Evolutionary conservation across 192 early-diverging fungal genomes (phyloP).

Genomic region (Linnemannia schmuckeri): DNA sequence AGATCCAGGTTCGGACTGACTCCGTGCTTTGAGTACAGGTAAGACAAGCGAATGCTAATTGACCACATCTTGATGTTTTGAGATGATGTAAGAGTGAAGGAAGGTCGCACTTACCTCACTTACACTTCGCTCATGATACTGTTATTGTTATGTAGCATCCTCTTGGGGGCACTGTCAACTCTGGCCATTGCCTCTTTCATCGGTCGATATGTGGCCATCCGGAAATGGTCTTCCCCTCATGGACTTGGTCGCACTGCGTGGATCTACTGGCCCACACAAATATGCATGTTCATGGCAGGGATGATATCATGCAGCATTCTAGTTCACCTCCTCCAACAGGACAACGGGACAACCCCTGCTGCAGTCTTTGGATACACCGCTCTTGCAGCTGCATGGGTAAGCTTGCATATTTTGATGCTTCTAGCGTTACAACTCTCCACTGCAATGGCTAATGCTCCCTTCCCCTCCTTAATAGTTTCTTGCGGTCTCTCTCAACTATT

Average conservation of each 20-base stretch:
- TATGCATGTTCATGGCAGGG: not conserved
- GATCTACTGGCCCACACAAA: constrained; percentile 39
- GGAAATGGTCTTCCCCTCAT: constrained; percentile 12
- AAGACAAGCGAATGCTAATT: not conserved
- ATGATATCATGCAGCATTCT: not conserved
- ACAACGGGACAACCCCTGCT: not conserved
- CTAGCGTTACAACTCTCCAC: too few species aligned
- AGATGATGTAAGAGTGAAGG: not conserved
- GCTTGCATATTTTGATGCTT: not conserved
- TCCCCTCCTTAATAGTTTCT: not conserved
- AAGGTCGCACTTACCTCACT: not conserved
- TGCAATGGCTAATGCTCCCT: too few species aligned
- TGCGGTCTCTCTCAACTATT: constrained; percentile 9
- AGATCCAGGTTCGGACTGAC: constrained; percentile 21
- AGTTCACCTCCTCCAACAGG: not conserved
- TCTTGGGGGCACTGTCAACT: not conserved
- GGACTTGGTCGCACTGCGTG: constrained; percentile 21
- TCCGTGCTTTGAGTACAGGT: constrained; percentile 35
- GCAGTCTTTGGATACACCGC: constrained; percentile 12
- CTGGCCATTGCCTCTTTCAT: not conserved
- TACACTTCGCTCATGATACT: too few species aligned
- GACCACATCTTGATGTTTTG: not conserved
- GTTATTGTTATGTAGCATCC: constrained; percentile 10
- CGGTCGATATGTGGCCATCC: constrained; percentile 9
- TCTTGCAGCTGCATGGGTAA: constrained; percentile 6